Conservation (phyloP, 1,139 yeast genomes). For the Kodamaea ohmeri region DNA sequence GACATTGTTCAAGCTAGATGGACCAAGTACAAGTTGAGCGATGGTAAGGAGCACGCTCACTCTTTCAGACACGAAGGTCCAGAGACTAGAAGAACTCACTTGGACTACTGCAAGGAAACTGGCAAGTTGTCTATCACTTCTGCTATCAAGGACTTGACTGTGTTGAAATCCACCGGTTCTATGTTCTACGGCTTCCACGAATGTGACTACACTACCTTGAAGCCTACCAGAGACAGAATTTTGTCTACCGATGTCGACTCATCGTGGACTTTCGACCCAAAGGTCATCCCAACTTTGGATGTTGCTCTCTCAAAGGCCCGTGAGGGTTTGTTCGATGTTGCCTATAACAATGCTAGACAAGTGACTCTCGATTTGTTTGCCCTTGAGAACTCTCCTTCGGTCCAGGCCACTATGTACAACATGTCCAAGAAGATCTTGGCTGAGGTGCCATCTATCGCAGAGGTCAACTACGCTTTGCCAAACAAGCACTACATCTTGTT, state of each 20-base stretch:
- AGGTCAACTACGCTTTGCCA: conserved; percentile 75
- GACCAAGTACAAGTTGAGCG: conserved; percentile 64
- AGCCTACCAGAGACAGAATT: conserved; percentile 80
- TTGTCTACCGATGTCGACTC: conserved; percentile 85
- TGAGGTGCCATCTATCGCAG: conserved; percentile 52
- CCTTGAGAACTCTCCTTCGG: conserved; percentile 81
- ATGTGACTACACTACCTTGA: conserved; percentile 84
- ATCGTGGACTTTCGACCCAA: conserved; percentile 62
- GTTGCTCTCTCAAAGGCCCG: conserved; percentile 53
- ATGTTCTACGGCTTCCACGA: conserved; percentile 84
- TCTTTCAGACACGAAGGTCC: conserved; percentile 84
- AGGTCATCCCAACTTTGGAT: conserved; percentile 46
- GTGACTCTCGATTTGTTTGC: conserved; percentile 79
- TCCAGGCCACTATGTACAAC: conserved; percentile 94
- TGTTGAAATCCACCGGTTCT: conserved; percentile 90
- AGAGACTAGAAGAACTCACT: conserved; percentile 63
- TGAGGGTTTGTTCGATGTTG: conserved; percentile 60
- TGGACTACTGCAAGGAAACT: conserved; percentile 48
- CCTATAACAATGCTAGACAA: conserved; percentile 59
- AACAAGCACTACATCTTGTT: conserved; percentile 85
- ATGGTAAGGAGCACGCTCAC: conserved; percentile 76
- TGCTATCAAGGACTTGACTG: conserved; percentile 78
- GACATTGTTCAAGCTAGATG: conserved; percentile 70
- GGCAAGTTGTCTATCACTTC: conserved; percentile 59
- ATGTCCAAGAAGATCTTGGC: conserved; percentile 74